Evolutionary conservation across 768 basidiomycete species (phyloP).

Genomic region (Scleroderma bovista): DNA sequence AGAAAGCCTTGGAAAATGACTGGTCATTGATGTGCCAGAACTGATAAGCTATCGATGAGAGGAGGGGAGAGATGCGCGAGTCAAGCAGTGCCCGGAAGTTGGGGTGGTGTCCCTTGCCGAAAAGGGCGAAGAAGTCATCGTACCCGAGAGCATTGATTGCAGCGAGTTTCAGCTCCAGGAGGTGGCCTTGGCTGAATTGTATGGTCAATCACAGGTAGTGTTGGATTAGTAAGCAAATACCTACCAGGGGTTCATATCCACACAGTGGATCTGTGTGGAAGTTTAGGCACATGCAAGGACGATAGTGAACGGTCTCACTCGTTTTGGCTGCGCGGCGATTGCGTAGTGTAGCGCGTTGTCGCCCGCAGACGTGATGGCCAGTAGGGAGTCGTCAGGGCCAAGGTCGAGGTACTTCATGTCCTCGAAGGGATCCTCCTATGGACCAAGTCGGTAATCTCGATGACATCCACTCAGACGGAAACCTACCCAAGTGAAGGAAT

Average conservation of each 20-base stretch:
- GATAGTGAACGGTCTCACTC: constrained; percentile 28
- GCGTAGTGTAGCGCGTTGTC: constrained; percentile 81
- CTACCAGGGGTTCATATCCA: constrained; percentile 67
- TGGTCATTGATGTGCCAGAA: constrained; percentile 66
- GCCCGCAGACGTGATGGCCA: constrained; percentile 73
- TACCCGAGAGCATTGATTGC: constrained; percentile 51
- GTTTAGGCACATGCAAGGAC: not conserved
- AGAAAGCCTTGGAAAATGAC: constrained; percentile 51
- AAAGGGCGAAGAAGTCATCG: constrained; percentile 60
- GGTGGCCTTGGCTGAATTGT: constrained; percentile 56
- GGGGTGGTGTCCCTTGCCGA: constrained; percentile 58
- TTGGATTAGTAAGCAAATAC: not conserved
- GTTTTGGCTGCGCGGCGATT: constrained; percentile 52
- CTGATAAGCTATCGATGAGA: constrained; percentile 69
- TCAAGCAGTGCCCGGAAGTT: constrained; percentile 59
- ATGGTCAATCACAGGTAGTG: not conserved
- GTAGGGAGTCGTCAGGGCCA: constrained; percentile 55
- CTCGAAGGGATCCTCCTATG: constrained; percentile 65
- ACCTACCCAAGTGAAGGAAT: constrained; percentile 56
- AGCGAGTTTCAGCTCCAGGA: constrained; percentile 75
- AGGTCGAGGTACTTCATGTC: constrained; percentile 63
- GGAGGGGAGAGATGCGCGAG: constrained; percentile 53
- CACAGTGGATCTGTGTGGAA: constrained; percentile 54
- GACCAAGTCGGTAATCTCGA: constrained; percentile 4
- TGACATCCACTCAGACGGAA: not conserved